Evolutionary conservation across 805 yeast species (phyloP).

Genomic region (Jamesozyma gamospora): DNA sequence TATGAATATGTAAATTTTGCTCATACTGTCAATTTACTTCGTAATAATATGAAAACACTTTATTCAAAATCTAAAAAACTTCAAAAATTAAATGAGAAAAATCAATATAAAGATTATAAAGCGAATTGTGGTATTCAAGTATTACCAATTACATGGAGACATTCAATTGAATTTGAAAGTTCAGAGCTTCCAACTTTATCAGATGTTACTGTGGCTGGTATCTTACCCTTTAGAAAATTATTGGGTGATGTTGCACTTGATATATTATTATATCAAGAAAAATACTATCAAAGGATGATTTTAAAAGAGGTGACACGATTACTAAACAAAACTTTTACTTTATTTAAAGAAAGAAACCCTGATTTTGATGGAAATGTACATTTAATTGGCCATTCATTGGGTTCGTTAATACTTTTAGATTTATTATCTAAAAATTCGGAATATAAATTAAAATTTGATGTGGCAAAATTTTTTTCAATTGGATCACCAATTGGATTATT

Average conservation of each 20-base stretch:
- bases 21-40: conserved; percentile 64
- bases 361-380: conserved; percentile 72
- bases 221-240: conserved; percentile 63
- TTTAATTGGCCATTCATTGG: conserved; percentile 83
- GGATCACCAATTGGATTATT: conserved; percentile 92
- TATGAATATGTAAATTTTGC: conserved; percentile 79
- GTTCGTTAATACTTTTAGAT: conserved; percentile 78
- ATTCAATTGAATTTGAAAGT: conserved; percentile 49
- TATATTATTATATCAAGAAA: conserved; percentile 69
- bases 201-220: conserved; percentile 69
- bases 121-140: conserved; percentile 63
- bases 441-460: conserved; percentile 50
- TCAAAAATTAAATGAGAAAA: conserved; percentile 34
- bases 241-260: conserved; percentile 85
- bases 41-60: conserved; percentile 46
- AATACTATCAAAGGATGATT: conserved; percentile 52
- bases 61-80: conserved; percentile 35
- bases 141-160: conserved; percentile 88
- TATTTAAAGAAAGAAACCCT: conserved; percentile 57
- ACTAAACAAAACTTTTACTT: conserved; percentile 50
- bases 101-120: conserved; percentile 34
- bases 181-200: conserved; percentile 48
- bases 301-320: conserved; percentile 50
- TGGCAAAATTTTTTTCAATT: conserved; percentile 63
- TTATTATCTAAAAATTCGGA: conserved; percentile 44